Evolutionary conservation across 495 filamentous ascomycete genomes (phyloP).

Genomic region (Cairneyella variabilis): DNA sequence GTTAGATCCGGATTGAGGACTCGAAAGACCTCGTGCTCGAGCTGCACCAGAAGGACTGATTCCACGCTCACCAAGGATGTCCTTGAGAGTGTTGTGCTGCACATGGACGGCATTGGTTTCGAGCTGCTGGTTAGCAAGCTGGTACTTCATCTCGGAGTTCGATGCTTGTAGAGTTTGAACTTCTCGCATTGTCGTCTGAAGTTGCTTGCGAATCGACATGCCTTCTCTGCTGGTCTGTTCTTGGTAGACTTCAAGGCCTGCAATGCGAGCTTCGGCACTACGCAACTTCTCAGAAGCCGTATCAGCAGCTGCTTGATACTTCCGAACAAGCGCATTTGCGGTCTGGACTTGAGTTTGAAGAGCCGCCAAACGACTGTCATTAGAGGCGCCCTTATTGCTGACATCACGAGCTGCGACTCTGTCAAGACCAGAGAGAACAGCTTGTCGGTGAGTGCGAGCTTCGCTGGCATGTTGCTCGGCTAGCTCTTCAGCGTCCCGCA

Average conservation of each 20-base stretch:
- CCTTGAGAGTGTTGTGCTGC: constrained; percentile 89
- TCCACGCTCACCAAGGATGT: constrained; percentile 84
- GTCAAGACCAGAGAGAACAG: constrained; percentile 78
- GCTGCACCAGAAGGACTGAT: constrained; percentile 59
- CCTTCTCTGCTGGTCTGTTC: constrained; percentile 93
- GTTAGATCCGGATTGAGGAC: constrained; percentile 66
- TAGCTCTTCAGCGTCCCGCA: constrained; percentile 85
- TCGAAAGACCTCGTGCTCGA: constrained; percentile 44
- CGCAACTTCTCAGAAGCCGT: constrained; percentile 81
- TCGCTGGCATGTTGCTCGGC: constrained; percentile 86
- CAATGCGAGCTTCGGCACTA: constrained; percentile 91
- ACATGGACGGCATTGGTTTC: constrained; percentile 85
- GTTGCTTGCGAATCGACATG: constrained; percentile 79
- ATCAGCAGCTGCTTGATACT: constrained; percentile 90
- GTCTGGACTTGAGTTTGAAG: constrained; percentile 76
- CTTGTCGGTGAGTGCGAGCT: constrained; percentile 79
- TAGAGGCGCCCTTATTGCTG: constrained; percentile 45
- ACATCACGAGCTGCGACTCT: constrained; percentile 55
- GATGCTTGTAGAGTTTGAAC: constrained; percentile 69
- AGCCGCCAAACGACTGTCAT: constrained; percentile 70
- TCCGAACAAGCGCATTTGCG: constrained; percentile 74
- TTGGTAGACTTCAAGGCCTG: constrained; percentile 92
- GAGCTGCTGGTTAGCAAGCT: constrained; percentile 76
- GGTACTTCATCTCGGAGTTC: constrained; percentile 73
- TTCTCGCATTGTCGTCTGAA: constrained; percentile 79